Percentiles rank a stretch among this genome's conserved stretches.
phyloP scores from a whole-genome alignment of 345 rosid species.

The Laguncularia racemosa region DNA sequence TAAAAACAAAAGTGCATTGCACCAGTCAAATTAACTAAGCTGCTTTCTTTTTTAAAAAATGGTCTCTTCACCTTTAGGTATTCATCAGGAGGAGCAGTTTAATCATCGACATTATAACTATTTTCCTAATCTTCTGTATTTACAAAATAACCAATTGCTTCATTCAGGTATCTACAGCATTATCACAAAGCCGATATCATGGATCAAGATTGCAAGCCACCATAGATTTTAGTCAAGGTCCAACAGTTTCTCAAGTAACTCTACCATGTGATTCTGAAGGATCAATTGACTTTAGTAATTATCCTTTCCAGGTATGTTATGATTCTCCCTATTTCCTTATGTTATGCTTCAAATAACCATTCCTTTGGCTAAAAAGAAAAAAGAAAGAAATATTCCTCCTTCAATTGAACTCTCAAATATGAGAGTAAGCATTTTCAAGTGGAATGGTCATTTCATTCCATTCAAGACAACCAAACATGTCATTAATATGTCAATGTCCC shows the following conservation, averaged over 20 bases:
- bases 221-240: constrained; percentile 43
- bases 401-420: no score
- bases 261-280: constrained; percentile 86
- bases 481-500: no score
- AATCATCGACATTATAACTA: constrained; percentile 1
- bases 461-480: no score
- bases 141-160: constrained; percentile 12
- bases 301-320: constrained; percentile 74
- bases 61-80: background rate
- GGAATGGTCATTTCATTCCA: no score
- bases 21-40: no score
- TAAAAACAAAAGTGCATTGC: no score
- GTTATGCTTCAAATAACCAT: no score
- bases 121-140: background rate
- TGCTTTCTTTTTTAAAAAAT: no score
- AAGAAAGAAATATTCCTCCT: no score
- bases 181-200: constrained; percentile 55
- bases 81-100: constrained; percentile 78
- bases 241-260: constrained; percentile 70
- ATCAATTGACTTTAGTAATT: constrained; percentile 69
- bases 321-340: background rate
- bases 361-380: no score
- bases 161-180: constrained; percentile 56
- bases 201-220: constrained; percentile 56
- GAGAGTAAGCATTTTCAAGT: no score